Evolutionary conservation across 2,329 filamentous ascomycete species (phyloP).

Genomic region (Conoideocrella luteorostrata): DNA sequence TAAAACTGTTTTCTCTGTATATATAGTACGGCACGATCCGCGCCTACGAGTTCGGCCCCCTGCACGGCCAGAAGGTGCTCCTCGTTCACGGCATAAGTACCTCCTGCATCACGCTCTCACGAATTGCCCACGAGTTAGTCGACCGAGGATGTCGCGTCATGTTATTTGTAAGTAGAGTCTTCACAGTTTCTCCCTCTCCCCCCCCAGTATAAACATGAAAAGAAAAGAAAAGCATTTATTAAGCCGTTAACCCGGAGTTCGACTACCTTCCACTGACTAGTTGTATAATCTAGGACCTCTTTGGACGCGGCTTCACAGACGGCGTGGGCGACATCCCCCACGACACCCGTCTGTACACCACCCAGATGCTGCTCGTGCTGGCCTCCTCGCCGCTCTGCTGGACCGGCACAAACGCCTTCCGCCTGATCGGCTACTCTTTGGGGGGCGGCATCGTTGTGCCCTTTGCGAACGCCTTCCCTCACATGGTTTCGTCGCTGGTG

Average conservation of each 20-base stretch:
- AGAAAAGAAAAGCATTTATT: no score
- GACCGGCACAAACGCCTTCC: conserved; percentile 53
- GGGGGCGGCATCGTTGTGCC: conserved; percentile 72
- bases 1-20: no score
- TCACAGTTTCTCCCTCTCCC: background rate
- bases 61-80: conserved; percentile 65
- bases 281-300: conserved; percentile 47
- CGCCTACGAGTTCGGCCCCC: conserved; percentile 78
- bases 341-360: conserved; percentile 65
- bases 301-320: conserved; percentile 62
- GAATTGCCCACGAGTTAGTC: conserved; percentile 61
- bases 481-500: conserved; percentile 62
- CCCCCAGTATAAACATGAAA: no score
- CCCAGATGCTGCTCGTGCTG: conserved; percentile 65
- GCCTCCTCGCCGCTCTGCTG: conserved; percentile 64
- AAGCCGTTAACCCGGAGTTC: no score
- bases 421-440: conserved; percentile 72
- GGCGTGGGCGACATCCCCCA: conserved; percentile 61
- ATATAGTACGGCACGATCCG: conserved; percentile 63
- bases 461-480: conserved; percentile 67
- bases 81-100: conserved; percentile 82
- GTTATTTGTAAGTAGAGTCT: conserved; percentile 64
- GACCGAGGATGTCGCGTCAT: conserved; percentile 70
- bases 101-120: conserved; percentile 65
- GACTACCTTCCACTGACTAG: no score